phyloP scores from a whole-genome alignment of 441 rosid genomes.

The Pelargonium myrrhifolium region DNA sequence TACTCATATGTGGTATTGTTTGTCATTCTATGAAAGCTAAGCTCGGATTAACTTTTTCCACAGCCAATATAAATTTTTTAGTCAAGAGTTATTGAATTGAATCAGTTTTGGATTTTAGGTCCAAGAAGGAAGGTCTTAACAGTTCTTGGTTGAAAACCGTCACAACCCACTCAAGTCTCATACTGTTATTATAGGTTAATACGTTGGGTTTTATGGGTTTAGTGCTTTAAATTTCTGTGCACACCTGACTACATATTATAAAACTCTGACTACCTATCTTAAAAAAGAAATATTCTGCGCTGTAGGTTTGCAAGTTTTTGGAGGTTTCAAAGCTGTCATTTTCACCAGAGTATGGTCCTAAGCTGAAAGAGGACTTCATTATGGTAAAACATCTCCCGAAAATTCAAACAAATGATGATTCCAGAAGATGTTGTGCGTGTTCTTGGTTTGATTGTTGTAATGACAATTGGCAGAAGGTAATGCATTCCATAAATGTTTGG shows the following conservation, averaged over 20 bases:
- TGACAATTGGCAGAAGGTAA: conserved; percentile 99
- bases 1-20: background rate
- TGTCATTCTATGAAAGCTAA: background rate
- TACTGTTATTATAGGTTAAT: background rate
- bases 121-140: background rate
- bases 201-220: background rate
- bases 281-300: conserved; percentile 19
- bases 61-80: background rate
- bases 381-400: conserved; percentile 91
- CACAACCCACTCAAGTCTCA: background rate
- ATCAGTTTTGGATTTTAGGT: background rate
- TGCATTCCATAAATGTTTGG: conserved; percentile 18
- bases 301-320: conserved; percentile 96
- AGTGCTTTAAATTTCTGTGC: conserved; percentile 5
- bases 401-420: conserved; percentile 51
- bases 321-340: conserved; percentile 97
- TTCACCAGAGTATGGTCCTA: conserved; percentile 92
- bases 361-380: conserved; percentile 90
- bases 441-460: conserved; percentile 81
- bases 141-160: background rate
- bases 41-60: background rate
- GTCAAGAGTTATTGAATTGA: background rate
- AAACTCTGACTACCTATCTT: conserved; percentile 24
- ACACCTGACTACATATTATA: conserved; percentile 7
- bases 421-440: conserved; percentile 66